phyloP scores from a whole-genome alignment of 768 basidiomycete species.

The Mycena olivaceomarginata region DNA sequence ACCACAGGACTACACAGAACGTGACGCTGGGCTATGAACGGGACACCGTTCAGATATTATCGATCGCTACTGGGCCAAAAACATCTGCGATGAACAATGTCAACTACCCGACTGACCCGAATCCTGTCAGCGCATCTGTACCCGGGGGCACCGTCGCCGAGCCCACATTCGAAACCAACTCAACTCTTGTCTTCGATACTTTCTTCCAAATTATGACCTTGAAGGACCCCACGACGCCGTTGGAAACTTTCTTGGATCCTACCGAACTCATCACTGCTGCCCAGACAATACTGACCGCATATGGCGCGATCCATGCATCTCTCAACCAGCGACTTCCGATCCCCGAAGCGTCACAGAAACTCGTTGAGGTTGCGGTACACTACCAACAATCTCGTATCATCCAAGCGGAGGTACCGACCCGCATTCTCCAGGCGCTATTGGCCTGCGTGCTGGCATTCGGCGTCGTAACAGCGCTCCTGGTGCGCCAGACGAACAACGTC shows the following conservation, averaged over 20 bases:
- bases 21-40: constrained; percentile 11
- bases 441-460: constrained; percentile 6
- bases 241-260: constrained; percentile 24
- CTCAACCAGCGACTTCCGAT: background rate
- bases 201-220: constrained; percentile 32
- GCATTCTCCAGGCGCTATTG: constrained; percentile 24
- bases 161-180: constrained; percentile 8
- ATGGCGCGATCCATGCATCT: constrained; percentile 27
- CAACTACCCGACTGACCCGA: background rate
- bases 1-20: constrained; percentile 19
- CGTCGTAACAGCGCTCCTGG: background rate
- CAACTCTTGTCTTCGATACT: constrained; percentile 17
- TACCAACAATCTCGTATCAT: constrained; percentile 11
- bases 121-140: background rate
- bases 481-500: constrained; percentile 3
- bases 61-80: background rate
- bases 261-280: constrained; percentile 2
- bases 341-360: background rate
- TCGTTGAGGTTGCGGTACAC: background rate
- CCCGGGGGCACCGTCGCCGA: too few relatives aligned
- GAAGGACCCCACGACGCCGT: constrained; percentile 18
- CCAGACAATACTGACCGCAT: constrained; percentile 11
- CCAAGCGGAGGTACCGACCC: constrained; percentile 25
- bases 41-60: background rate
- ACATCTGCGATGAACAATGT: background rate